Base-by-base conservation (phyloP, 129 eudicot genomes). In the sunflower (Helianthus annuus) region DNA sequence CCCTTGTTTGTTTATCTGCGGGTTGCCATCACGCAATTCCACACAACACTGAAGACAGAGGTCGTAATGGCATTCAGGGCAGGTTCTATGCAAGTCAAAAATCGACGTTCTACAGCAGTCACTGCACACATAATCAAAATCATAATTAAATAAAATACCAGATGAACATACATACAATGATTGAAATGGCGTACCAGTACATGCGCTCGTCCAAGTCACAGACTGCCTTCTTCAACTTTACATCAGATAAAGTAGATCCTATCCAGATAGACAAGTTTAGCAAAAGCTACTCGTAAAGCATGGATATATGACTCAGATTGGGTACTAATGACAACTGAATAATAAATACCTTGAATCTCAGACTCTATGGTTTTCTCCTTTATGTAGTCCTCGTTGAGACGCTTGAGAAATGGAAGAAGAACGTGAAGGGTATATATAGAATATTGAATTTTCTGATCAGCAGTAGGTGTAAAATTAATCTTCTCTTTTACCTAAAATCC, bases 31-130 rank as follows among this genome's bases (percentile, higher is more conserved):
- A 51, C 97, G 88, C 59, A 88, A 46, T 78, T 91, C 97, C 61
- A 71, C 77, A 65, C 97, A 91, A 76, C 97, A 91, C 64, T 81
- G 72, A 75, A 91, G 89, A 71, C 97, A 91, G n/a, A 88, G 76
- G 44, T 91, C 95, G 82, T 83, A 91, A 14, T 80, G 69, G 78
- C 95, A 88, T 16, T 8, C 24, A 15, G 87, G 80, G 64, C 97
- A 91, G 80, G 81, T 85, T 66, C 97, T 78, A 71, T 83, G 89
- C 79, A 81, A 77, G 80, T 91, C 95, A 64, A 60, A 76, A 62
- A 88, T 91, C 10, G 91, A 85, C 1, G 97, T 90, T 73, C 79
- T 81, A 71, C 97, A 90, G 83, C 87, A 78, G 83, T 91, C 80
- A 52, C 97, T 91, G 89, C 86, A 85, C 51, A 57, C 39, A 57